These are phyloP conservation scores for Elongisporangium prolatum DNA, from an alignment of 352 stramenopile species.

Conservation along the genomic window DNA sequence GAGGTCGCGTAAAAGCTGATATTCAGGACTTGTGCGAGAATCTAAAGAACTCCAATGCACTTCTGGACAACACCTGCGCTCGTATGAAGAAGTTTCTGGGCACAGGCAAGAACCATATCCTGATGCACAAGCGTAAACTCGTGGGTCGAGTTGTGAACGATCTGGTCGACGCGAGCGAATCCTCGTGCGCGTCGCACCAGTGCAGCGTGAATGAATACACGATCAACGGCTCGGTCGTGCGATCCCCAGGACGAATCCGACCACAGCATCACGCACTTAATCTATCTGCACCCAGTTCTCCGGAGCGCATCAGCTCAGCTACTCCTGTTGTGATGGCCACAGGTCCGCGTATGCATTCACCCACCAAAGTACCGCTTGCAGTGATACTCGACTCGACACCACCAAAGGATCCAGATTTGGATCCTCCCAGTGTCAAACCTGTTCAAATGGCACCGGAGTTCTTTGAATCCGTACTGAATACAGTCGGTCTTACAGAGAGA, in stretches of 20 bases:
- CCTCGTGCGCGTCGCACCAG: background rate
- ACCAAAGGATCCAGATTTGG: background rate
- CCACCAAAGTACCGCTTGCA: conserved; percentile 11
- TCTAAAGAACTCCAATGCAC: conserved; percentile 43
- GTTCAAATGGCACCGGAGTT: conserved; percentile 37
- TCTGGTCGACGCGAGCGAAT: conserved; percentile 8
- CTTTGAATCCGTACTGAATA: conserved; percentile 32
- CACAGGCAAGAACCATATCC: conserved; percentile 42
- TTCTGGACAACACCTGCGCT: conserved; percentile 48
- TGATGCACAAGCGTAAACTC: conserved; percentile 41
- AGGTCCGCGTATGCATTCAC: conserved; percentile 5
- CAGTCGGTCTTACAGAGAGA: conserved; percentile 28
- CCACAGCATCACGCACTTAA: background rate
- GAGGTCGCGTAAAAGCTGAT: conserved; percentile 44
- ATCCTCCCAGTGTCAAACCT: background rate
- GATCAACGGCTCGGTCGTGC: background rate
- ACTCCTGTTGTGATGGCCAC: background rate
- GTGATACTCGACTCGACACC: background rate
- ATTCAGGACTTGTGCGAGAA: conserved; percentile 59
- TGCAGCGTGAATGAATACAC: background rate
- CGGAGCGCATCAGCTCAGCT: background rate
- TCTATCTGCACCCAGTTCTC: background rate
- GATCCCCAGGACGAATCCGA: background rate
- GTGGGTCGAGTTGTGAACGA: conserved; percentile 19
- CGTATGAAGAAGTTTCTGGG: conserved; percentile 55